These are phyloP conservation scores for Kuraishia piskuri DNA, from an alignment of 805 yeast species.

Conservation along the genomic window DNA sequence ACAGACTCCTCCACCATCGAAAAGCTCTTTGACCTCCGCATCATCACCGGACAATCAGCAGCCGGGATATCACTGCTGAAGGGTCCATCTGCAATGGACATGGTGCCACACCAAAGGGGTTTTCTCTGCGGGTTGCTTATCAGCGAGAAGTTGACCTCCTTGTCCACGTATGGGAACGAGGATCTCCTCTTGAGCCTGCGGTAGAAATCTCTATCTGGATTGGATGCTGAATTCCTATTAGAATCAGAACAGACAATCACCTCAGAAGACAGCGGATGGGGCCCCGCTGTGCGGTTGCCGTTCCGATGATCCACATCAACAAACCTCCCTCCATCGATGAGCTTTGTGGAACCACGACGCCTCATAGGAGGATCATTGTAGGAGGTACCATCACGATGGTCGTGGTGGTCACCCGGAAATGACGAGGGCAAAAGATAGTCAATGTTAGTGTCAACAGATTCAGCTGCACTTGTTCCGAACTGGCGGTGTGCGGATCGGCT, in stretches of 20 bases:
- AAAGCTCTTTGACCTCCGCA: conserved; percentile 28
- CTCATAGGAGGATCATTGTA: background rate
- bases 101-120: background rate
- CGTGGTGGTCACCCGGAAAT: too few species aligned
- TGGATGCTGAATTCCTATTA: background rate
- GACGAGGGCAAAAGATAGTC: background rate
- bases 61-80: background rate
- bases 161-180: background rate
- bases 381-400: background rate
- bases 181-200: conserved; percentile 1
- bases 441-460: background rate
- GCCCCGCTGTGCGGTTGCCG: too few species aligned
- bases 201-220: conserved; percentile 1
- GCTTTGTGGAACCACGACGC: conserved; percentile 1
- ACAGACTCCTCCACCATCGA: conserved; percentile 20
- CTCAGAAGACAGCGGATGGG: background rate
- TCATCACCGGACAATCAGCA: background rate
- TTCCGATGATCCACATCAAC: background rate
- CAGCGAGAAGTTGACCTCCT: conserved; percentile 1
- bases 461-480: background rate
- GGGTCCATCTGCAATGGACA: background rate
- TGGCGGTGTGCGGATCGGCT: background rate
- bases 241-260: background rate
- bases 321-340: conserved; percentile 6
- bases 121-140: background rate